Conservation (phyloP, 1,139 yeast species). For the Pichia terricola region DNA sequence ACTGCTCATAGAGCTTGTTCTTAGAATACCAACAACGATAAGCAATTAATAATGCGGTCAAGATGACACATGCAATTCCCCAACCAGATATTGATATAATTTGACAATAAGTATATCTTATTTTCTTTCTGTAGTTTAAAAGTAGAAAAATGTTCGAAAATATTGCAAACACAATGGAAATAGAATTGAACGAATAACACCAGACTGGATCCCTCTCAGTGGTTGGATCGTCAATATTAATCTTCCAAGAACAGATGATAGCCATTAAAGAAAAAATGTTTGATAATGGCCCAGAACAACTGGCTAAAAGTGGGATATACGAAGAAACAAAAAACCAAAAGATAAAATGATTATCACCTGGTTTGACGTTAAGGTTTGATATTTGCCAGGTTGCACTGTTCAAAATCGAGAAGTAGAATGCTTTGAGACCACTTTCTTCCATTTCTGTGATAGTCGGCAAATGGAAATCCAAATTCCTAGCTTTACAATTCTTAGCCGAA, state of each 20-base stretch:
- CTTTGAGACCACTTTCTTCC: constrained; percentile 11
- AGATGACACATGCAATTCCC: constrained; percentile 44
- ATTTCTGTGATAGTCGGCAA: constrained; percentile 7
- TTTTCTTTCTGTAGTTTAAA: constrained; percentile 52
- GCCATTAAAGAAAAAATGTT: constrained; percentile 66
- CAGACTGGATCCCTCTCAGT: constrained; percentile 32
- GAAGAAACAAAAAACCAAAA: constrained; percentile 56
- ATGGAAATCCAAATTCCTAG: not conserved
- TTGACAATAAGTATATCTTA: constrained; percentile 52
- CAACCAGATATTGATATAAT: constrained; percentile 53
- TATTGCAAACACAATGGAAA: constrained; percentile 56
- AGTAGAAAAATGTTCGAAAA: constrained; percentile 56
- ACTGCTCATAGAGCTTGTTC: constrained; percentile 14
- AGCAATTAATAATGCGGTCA: constrained; percentile 39
- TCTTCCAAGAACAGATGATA: constrained; percentile 62
- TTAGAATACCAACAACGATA: constrained; percentile 17
- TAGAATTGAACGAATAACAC: constrained; percentile 45
- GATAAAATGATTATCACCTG: constrained; percentile 40
- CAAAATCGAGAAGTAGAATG: constrained; percentile 17
- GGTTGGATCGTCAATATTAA: constrained; percentile 19
- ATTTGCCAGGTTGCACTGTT: constrained; percentile 23
- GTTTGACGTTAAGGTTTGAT: constrained; percentile 26
- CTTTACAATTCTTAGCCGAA: not conserved
- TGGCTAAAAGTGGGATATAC: constrained; percentile 63
- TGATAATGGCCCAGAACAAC: constrained; percentile 71